Evolutionary conservation across 1,284 basidiomycete genomes (phyloP), one percentile per base, ranked within the genome.

Genomic region (Xerocomus nothofagi): DNA sequence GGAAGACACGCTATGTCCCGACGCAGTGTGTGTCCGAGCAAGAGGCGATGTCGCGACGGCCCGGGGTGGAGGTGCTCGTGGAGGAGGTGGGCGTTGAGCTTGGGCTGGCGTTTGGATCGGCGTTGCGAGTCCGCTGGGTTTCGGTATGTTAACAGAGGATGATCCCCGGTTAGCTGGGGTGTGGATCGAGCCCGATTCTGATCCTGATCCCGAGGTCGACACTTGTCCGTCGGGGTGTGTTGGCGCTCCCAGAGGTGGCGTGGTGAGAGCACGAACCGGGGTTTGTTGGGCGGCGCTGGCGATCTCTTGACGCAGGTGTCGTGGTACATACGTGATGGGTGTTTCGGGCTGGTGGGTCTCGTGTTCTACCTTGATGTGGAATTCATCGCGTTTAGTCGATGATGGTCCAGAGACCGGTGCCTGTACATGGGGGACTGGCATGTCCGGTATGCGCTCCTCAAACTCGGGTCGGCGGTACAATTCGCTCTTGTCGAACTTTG

Each of bases 381-480:
- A 33, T 36, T 48, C 52, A 11, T 53, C 40, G 1, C 14, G 39
- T 23, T 30, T 31, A 11, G 18, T 30, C 8, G 45, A 44, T 30
- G 44, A 21, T 14, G 33, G 3, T 18, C 15, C 44, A 17, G 47
- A 8, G 2, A 15, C 26, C 9, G 20, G 15, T 14, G n/a, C n/a
- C 2, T 39, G 36, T 8, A 12, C 18, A 14, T 33, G 43, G 3
- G 39, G 36, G n/a, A 26, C 41, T 11, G 53, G 46, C 2, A 38
- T 6, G 0, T 38, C 33, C 26, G 55, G 55, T 26, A 40, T 73
- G 30, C 62, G 61, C 23, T 80, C 78, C 21, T 82, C 78, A 53
- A 86, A 89, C 60, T 92, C 90, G 12, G 90, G 84, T 15, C 88
- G 78, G 42, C 92, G 82, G 66, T 95, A 83, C 0, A 96, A 73